A percentile compares a stretch with the other conserved stretches of the same genome.
These are phyloP conservation scores for Saccharomyces hybrid DNA, from an alignment of 1,139 yeast species.

Conservation along the genomic window DNA sequence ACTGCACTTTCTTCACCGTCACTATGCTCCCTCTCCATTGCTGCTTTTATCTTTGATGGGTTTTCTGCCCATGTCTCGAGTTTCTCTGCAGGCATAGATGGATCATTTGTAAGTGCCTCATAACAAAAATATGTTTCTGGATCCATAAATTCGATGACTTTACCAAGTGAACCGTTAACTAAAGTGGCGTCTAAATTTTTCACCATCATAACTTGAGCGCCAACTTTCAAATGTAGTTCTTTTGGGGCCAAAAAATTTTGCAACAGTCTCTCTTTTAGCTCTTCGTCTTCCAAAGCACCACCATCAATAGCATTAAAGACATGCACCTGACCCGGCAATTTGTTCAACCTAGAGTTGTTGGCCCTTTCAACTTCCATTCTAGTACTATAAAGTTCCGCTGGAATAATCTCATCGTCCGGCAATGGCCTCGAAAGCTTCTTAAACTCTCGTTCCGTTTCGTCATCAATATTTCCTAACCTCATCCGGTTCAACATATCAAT, in stretches of 20 bases:
- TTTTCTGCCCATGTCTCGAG: constrained; percentile 15
- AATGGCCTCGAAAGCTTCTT: constrained; percentile 49
- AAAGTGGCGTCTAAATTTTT: constrained; percentile 81
- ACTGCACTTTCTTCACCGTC: constrained; percentile 12
- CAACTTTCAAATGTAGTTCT: constrained; percentile 55
- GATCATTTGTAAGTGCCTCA: constrained; percentile 19
- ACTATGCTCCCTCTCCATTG: constrained; percentile 16
- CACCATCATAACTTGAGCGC: constrained; percentile 94
- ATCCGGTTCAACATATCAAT: constrained; percentile 82
- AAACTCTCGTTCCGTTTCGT: constrained; percentile 49
- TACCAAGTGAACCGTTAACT: constrained; percentile 91
- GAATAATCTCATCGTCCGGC: constrained; percentile 54
- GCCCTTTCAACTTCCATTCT: constrained; percentile 79
- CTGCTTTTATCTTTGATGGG: constrained; percentile 16
- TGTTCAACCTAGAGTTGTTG: constrained; percentile 48
- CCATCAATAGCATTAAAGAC: constrained; percentile 55
- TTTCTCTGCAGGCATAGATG: constrained; percentile 12
- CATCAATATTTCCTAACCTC: constrained; percentile 63
- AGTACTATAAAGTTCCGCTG: constrained; percentile 83
- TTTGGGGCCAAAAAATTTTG: constrained; percentile 70
- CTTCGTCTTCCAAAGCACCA: constrained; percentile 46
- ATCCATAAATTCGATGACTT: constrained; percentile 66
- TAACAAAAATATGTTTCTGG: constrained; percentile 44
- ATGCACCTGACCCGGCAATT: constrained; percentile 43
- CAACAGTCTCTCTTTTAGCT: constrained; percentile 39